Evolutionary conservation across 2,329 filamentous ascomycete species (phyloP), one percentile per base, ranked within the genome.

Genomic region (Macrophomina phaseolina): DNA sequence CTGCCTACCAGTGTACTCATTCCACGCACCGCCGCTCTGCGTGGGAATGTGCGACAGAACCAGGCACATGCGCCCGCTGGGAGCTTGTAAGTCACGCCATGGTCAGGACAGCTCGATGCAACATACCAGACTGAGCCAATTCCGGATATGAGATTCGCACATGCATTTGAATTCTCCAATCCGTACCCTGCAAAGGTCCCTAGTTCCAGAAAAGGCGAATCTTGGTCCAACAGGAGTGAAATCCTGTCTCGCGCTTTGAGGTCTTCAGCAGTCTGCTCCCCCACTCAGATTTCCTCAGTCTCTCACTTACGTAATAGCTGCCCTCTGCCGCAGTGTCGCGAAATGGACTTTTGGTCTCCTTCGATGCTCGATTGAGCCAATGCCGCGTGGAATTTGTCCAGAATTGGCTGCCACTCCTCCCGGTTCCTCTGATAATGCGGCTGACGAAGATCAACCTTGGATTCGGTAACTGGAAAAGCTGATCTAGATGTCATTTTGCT

Each of bases 21-120:
- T 82, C 80, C 80, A 81, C 0, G 80, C 78, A 0, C 80, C 80
- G 42, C 80, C 80, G 53, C 77, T 80, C 49, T 79, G 75, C 1
- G 80, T 79, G 1, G 80, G 79, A 12, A 81, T 80, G 68, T 81
- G 79, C 1, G 79, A 78, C 67, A 81, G 75, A 7, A 81, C 70
- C 49, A 81, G 67, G 64, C 78, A 80, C 36, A 73, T 70, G 16
- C 74, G 71, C 5, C 78, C 76, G 68, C 77, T 80, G 34, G 12
- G 3, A 42, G 34, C 6, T 5, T 40, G 9, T 30, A 30, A 40
- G 36, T 38, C 3, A 12, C 7, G 34, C n/a, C 48, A 61, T 9
- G 6, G 42, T 5, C 4, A 42, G 28, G 9, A 16, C 1, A 28
- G 5, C 5, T 8, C 18, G 28, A 7, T 5, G 23, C 4, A 28